phyloP scores from a whole-genome alignment of 257 asterid species.

The Linaria vulgaris region DNA sequence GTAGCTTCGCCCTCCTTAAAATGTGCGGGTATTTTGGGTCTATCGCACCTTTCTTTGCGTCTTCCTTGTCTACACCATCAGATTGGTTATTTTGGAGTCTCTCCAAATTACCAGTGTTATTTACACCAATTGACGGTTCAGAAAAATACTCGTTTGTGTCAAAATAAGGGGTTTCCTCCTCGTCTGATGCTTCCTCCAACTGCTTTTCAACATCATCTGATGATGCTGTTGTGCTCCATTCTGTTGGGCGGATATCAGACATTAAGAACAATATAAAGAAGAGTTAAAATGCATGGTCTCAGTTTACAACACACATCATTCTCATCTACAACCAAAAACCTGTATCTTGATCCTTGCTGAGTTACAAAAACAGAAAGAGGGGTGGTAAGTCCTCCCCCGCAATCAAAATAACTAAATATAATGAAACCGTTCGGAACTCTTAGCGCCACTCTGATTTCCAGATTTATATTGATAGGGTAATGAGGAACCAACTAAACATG shows the following conservation, averaged over 20 bases:
- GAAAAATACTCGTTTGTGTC: constrained; percentile 69
- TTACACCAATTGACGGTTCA: constrained; percentile 45
- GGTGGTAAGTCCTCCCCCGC: too few species aligned
- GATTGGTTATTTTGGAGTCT: constrained; percentile 29
- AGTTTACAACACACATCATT: neutral
- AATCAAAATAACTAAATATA: too few species aligned
- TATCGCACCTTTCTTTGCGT: constrained; percentile 21
- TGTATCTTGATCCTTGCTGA: too few species aligned
- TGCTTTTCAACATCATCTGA: constrained; percentile 92
- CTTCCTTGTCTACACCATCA: constrained; percentile 24
- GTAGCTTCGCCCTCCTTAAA: constrained; percentile 75
- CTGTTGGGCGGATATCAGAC: constrained; percentile 39
- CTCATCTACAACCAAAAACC: neutral
- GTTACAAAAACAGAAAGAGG: neutral
- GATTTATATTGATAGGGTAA: too few species aligned
- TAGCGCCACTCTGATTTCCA: too few species aligned
- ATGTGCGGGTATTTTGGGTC: constrained; percentile 36
- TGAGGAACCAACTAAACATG: too few species aligned
- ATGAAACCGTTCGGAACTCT: too few species aligned
- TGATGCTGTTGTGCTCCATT: constrained; percentile 96
- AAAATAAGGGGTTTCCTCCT: constrained; percentile 70
- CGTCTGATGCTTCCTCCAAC: constrained; percentile 84
- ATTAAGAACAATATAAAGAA: constrained; percentile 7
- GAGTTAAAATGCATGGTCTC: neutral
- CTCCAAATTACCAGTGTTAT: constrained; percentile 37